Base-by-base conservation (phyloP, 2,329 filamentous ascomycete genomes). In the Aspergillus pseudoviridinutans region DNA sequence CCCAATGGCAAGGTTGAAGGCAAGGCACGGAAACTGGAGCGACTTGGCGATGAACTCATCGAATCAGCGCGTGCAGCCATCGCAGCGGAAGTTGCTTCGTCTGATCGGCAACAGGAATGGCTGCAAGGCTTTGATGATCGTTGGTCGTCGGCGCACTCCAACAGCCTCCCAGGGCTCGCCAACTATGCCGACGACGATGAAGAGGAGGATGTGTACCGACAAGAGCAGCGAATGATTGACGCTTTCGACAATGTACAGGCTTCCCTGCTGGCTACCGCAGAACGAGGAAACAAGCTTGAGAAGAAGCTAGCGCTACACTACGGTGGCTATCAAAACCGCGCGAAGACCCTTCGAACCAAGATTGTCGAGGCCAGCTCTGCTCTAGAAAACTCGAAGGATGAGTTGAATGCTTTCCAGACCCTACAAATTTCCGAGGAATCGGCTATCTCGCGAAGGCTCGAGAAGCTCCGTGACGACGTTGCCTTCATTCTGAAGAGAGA, bases 251-350 rank as follows among this genome's bases (percentile, higher is more conserved):
- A 82, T 49, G 83, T 92, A 1, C 89, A 94, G 74, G 84, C 90
- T 50, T 80, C 83, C 7, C 89, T 96, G 61, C 82, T 90, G 65
- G 79, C 83, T 2, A 86, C 87, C 0, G 94, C 92, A 2, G 87
- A 93, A 65, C 84, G 87, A 57, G 90, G 90, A 54, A 91, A 91
- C 70, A 95, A 93, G 74, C 79, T 96, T 1, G 92, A 97, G 76
- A 96, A 96, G 83, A 97, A 94, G 76, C 84, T 99, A n/a, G 81
- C 82, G 0, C 81, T 96, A 54, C 88, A 94, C 67, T 85, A 96
- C 2, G 92, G 92, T 25, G 94, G 94, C 14, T 99, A 99, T 76
- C 87, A 92, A 72, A 87, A 92, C 65, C 88, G 94, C 32, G 87
- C 91, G 35, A 92, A 92, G 74, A 87, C 85, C 65, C 82, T 99